Conservation (phyloP, 805 yeast species). For the Torulaspora maleeae region DNA sequence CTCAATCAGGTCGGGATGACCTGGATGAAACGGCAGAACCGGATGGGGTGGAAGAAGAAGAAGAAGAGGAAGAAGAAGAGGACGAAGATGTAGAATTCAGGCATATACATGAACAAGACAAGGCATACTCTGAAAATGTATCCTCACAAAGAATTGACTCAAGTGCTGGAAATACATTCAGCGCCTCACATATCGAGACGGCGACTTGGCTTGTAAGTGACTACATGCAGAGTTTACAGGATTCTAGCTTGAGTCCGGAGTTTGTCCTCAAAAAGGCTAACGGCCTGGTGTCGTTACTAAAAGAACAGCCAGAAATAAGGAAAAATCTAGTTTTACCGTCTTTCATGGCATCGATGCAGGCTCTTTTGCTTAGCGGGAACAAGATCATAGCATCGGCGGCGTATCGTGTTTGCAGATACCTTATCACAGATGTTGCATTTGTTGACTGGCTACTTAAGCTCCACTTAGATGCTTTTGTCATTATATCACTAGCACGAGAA, state of each 20-base stretch:
- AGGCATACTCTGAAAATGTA: constrained; percentile 1
- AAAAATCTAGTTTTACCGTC: constrained; percentile 59
- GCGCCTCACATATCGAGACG: constrained; percentile 22
- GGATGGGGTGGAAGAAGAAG: not conserved
- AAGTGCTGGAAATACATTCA: constrained; percentile 6
- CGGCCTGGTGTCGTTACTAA: constrained; percentile 54
- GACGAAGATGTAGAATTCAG: not conserved
- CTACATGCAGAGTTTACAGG: constrained; percentile 34
- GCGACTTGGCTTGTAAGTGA: constrained; percentile 38
- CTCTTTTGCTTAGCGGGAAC: constrained; percentile 52
- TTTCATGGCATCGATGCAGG: constrained; percentile 54
- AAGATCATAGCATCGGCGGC: constrained; percentile 70
- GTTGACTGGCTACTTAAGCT: constrained; percentile 49
- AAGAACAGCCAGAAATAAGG: constrained; percentile 54
- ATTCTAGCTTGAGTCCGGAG: constrained; percentile 22
- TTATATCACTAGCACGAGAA: constrained; percentile 60
- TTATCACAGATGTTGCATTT: constrained; percentile 52
- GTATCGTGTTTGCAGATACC: constrained; percentile 64
- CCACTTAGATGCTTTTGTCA: constrained; percentile 58
- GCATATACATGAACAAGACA: constrained; percentile 2
- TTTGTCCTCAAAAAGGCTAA: constrained; percentile 53
- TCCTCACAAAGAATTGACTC: not conserved
- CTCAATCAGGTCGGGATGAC: not conserved
- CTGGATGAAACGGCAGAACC: not conserved
- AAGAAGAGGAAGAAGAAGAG: not conserved